Evolutionary conservation across 2,329 filamentous ascomycete species (phyloP).

Genomic region (Xylariaceae sp.): DNA sequence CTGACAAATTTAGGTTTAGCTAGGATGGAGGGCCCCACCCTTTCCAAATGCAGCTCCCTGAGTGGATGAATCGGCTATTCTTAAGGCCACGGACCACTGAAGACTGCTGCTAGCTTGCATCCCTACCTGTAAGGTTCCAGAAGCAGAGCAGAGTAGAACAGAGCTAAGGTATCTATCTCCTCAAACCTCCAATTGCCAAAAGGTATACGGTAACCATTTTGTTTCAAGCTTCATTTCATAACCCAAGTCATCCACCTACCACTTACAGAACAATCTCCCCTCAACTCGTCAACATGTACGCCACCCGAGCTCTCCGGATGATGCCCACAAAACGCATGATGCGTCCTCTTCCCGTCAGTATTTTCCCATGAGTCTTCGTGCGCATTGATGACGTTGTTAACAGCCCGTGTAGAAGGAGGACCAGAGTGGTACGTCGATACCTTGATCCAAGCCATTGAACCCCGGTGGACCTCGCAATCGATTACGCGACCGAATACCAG

Average conservation of each 20-base stretch:
- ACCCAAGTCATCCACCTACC: constrained; percentile 1
- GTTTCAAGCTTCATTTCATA: constrained; percentile 19
- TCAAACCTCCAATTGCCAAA: constrained; percentile 27
- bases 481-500: not conserved
- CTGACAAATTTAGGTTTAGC: constrained; percentile 31
- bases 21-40: constrained; percentile 10
- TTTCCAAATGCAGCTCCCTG: constrained; percentile 16
- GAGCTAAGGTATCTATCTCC: constrained; percentile 24
- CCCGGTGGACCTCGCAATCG: constrained; percentile 19
- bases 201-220: not conserved
- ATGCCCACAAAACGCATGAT: constrained; percentile 71
- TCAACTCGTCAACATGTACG: constrained; percentile 61
- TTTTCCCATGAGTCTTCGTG: constrained; percentile 18
- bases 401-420: constrained; percentile 64
- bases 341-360: constrained; percentile 74
- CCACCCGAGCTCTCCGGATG: constrained; percentile 71
- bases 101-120: constrained; percentile 2
- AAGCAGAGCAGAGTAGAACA: not conserved
- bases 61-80: constrained; percentile 17
- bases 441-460: constrained; percentile 31
- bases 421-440: constrained; percentile 65
- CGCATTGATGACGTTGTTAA: constrained; percentile 47
- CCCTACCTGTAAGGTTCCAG: not conserved
- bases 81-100: constrained; percentile 27
- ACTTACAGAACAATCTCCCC: constrained; percentile 33